Percentiles rank a stretch among this genome's conserved stretches.
Evolutionary conservation across 1,284 basidiomycete species (phyloP).

Genomic region (Austroboletus novae-zelandiae): DNA sequence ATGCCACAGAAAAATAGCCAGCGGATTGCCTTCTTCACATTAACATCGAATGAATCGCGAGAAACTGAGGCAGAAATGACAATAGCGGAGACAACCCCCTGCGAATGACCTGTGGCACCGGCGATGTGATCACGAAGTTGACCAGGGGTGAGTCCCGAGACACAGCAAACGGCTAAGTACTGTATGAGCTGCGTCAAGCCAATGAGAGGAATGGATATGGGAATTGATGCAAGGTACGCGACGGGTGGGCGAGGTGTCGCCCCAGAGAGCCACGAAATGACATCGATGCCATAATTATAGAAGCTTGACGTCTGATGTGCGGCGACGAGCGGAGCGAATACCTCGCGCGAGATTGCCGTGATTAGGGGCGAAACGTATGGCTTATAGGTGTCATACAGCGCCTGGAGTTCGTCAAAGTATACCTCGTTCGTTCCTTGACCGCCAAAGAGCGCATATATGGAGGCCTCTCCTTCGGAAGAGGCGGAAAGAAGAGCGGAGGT

Average conservation of each 20-base stretch:
- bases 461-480: conserved; percentile 67
- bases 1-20: conserved; percentile 95
- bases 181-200: conserved; percentile 95
- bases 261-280: conserved; percentile 83
- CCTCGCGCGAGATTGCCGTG: conserved; percentile 57
- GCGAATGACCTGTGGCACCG: conserved; percentile 95
- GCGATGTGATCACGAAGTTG: conserved; percentile 75
- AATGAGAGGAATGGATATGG: conserved; percentile 94
- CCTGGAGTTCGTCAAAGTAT: conserved; percentile 95
- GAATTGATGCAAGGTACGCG: conserved; percentile 91
- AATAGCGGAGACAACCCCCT: conserved; percentile 93
- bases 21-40: conserved; percentile 80
- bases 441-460: conserved; percentile 92
- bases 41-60: conserved; percentile 71
- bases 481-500: conserved; percentile 76
- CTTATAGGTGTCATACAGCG: conserved; percentile 87
- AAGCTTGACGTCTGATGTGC: conserved; percentile 60
- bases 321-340: conserved; percentile 75
- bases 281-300: conserved; percentile 83
- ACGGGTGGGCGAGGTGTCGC: conserved; percentile 69
- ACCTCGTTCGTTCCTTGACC: conserved; percentile 99
- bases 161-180: conserved; percentile 81
- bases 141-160: conserved; percentile 74
- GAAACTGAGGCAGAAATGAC: conserved; percentile 80
- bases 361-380: conserved; percentile 81